These are phyloP conservation scores for Flaveria bidentis DNA, from an alignment of 129 eudicot species.

Conservation along the genomic window DNA sequence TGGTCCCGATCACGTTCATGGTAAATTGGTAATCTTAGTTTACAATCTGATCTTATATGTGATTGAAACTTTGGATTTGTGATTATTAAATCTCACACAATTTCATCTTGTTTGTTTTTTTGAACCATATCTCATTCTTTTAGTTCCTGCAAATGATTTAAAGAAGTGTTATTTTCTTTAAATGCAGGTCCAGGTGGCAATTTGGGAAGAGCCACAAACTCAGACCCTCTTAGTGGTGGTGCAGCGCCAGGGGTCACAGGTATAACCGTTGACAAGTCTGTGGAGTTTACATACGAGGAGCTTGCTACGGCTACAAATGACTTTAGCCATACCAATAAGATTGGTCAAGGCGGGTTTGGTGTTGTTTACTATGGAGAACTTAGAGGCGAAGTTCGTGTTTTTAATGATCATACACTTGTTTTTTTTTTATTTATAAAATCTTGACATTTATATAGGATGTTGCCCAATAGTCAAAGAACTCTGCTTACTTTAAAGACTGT, in stretches of 20 bases:
- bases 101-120: neutral
- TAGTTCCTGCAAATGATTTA: conserved; percentile 11
- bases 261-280: conserved; percentile 67
- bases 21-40: conserved; percentile 31
- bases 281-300: conserved; percentile 81
- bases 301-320: conserved; percentile 69
- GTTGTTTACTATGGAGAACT: conserved; percentile 74
- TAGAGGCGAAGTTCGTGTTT: conserved; percentile 73
- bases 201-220: conserved; percentile 43
- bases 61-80: no score
- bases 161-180: conserved; percentile 14
- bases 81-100: no score
- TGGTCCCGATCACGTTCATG: conserved; percentile 37
- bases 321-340: conserved; percentile 60
- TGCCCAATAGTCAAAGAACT: neutral
- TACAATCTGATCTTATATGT: no score
- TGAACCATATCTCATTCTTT: neutral
- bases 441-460: conserved; percentile 1
- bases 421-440: neutral
- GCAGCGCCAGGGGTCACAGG: conserved; percentile 49
- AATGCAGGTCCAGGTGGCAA: conserved; percentile 40
- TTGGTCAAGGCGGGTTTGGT: conserved; percentile 93
- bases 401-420: neutral
- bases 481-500: neutral
- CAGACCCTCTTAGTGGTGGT: conserved; percentile 39